Conservation (phyloP, 768 basidiomycete genomes). For the Naganishia vaughanmartiniae region DNA sequence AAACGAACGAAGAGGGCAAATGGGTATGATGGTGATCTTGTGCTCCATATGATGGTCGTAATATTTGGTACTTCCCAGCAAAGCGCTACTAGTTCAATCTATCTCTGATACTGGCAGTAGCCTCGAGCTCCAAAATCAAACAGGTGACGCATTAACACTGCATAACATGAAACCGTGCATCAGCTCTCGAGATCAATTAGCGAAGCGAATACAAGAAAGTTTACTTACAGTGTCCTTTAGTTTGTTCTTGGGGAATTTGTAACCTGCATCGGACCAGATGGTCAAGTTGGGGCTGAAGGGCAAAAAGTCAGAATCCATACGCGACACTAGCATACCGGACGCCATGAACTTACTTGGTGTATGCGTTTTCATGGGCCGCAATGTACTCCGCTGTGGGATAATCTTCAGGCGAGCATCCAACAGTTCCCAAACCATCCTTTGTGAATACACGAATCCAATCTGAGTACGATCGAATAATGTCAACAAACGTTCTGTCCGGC, state of each 20-base stretch:
- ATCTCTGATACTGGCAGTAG: neutral
- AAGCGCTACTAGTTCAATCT: neutral
- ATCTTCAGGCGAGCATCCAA: slow-evolving; percentile 75
- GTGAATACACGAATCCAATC: slow-evolving; percentile 72
- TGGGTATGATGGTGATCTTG: neutral
- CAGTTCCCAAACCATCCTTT: slow-evolving; percentile 62
- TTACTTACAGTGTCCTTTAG: slow-evolving; percentile 32
- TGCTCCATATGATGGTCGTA: neutral
- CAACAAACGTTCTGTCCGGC: neutral
- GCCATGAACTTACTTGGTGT: slow-evolving; percentile 57
- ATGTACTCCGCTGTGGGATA: slow-evolving; percentile 76
- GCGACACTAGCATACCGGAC: neutral
- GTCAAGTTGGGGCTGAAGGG: slow-evolving; percentile 28
- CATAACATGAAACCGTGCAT: neutral
- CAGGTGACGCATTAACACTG: neutral
- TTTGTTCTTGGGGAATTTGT: slow-evolving; percentile 61
- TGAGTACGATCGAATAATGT: neutral
- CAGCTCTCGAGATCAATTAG: neutral
- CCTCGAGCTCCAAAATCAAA: neutral
- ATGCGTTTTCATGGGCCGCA: slow-evolving; percentile 60
- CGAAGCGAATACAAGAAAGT: neutral
- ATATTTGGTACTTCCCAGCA: neutral
- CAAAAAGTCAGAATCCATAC: neutral
- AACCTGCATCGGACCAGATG: slow-evolving; percentile 60
- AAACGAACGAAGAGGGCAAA: neutral